phyloP scores from a whole-genome alignment of 1,139 yeast species.

The Debaryomyces psychrophilus region DNA sequence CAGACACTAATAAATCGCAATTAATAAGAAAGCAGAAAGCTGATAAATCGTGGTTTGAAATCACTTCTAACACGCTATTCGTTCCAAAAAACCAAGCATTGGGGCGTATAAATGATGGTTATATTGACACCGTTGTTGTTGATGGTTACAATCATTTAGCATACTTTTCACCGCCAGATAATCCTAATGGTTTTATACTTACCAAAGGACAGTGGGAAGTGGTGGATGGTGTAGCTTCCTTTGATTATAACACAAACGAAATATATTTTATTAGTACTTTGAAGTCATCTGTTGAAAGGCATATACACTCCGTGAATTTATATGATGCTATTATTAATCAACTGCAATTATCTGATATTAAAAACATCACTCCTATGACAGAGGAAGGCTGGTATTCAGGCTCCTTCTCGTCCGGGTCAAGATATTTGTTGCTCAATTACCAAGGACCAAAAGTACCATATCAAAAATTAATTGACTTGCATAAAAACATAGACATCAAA shows the following conservation, averaged over 20 bases:
- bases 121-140: conserved; percentile 55
- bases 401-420: conserved; percentile 68
- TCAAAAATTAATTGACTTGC: conserved; percentile 64
- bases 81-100: conserved; percentile 61
- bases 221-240: conserved; percentile 49
- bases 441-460: conserved; percentile 70
- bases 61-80: conserved; percentile 68
- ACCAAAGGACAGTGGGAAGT: conserved; percentile 62
- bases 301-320: conserved; percentile 50
- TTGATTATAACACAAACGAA: conserved; percentile 44
- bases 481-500: conserved; percentile 31
- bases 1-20: conserved; percentile 27
- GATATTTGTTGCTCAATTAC: conserved; percentile 61
- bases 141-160: conserved; percentile 61
- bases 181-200: conserved; percentile 42
- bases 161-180: conserved; percentile 55
- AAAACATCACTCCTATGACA: conserved; percentile 56
- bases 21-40: conserved; percentile 42
- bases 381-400: conserved; percentile 69
- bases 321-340: conserved; percentile 30
- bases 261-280: conserved; percentile 53
- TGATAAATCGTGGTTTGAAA: conserved; percentile 71
- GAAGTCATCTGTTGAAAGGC: conserved; percentile 57
- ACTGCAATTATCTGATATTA: conserved; percentile 34
- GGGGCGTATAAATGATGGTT: conserved; percentile 52